Conservation (phyloP, 345 rosid species). For the Rhodamnia rubescens region DNA sequence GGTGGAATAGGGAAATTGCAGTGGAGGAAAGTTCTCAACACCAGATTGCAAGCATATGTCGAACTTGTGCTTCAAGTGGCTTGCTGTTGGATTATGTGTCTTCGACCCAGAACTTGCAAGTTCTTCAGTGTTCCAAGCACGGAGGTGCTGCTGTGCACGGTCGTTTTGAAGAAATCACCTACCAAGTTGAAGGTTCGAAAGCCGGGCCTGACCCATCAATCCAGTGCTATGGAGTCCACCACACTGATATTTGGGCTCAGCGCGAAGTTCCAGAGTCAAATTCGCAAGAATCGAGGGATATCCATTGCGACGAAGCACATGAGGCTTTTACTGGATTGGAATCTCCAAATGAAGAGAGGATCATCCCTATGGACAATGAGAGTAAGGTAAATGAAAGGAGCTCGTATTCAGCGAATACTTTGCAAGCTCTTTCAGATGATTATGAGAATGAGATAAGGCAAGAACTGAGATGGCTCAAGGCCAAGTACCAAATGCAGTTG, state of each 20-base stretch:
- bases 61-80: conserved; percentile 29
- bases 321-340: neutral
- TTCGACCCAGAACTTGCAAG: conserved; percentile 29
- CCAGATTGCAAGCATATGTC: conserved; percentile 13
- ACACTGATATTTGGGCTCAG: conserved; percentile 58
- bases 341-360: conserved; percentile 15
- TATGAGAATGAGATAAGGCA: conserved; percentile 68
- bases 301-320: conserved; percentile 26
- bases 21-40: conserved; percentile 15
- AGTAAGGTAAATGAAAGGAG: conserved; percentile 10
- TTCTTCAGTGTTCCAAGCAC: conserved; percentile 36
- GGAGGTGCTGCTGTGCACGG: conserved; percentile 50
- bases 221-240: conserved; percentile 15
- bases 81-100: conserved; percentile 29
- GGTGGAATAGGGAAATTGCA: conserved; percentile 33
- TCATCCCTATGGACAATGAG: conserved; percentile 18
- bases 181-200: conserved; percentile 41
- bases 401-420: conserved; percentile 9
- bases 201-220: conserved; percentile 5
- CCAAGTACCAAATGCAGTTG: conserved; percentile 57
- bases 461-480: conserved; percentile 90
- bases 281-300: conserved; percentile 24
- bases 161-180: conserved; percentile 77
- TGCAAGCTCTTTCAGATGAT: conserved; percentile 19
- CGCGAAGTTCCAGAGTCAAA: conserved; percentile 19